Conservation (phyloP, 164 flowering plant species). For the Tetrastigma voinierianum region DNA sequence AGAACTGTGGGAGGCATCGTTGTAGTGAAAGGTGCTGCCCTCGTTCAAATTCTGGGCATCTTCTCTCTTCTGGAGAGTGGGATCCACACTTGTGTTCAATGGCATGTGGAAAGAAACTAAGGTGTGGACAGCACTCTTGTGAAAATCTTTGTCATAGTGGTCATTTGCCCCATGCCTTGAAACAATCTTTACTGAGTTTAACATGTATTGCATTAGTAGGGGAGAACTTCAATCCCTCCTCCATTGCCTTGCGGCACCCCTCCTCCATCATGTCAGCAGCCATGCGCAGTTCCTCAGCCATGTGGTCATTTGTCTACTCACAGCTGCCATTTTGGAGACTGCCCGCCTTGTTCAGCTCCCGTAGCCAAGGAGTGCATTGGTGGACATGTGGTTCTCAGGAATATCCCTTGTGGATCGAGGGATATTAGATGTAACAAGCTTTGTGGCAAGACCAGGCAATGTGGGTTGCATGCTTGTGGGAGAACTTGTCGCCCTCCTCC, state of each 20-base stretch:
- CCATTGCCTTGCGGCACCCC: constrained; percentile 96
- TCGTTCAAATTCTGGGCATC: constrained; percentile 41
- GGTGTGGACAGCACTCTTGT: constrained; percentile 96
- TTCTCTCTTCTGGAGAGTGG: constrained; percentile 44
- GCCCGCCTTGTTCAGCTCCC: constrained; percentile 91
- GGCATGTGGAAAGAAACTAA: constrained; percentile 86
- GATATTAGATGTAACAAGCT: constrained; percentile 87
- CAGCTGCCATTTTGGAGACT: constrained; percentile 95
- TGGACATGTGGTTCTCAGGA: constrained; percentile 86
- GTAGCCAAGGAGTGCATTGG: constrained; percentile 93
- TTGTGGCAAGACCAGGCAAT: constrained; percentile 88
- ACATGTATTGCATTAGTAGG: constrained; percentile 96
- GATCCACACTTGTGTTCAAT: constrained; percentile 88
- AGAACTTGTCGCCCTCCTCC: constrained; percentile 80
- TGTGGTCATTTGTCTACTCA: constrained; percentile 89
- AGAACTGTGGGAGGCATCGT: constrained; percentile 94
- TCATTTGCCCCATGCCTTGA: constrained; percentile 95
- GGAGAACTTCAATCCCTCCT: constrained; percentile 87
- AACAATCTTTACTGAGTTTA: constrained; percentile 83
- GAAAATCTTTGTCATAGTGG: constrained; percentile 86
- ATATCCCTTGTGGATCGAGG: constrained; percentile 94
- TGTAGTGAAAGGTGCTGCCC: constrained; percentile 96
- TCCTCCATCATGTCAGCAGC: constrained; percentile 75
- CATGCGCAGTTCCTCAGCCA: constrained; percentile 80
- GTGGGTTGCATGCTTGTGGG: constrained; percentile 94